Percentiles rank a stretch among this genome's conserved stretches.
These are phyloP conservation scores for Pseudomonodictys pantanalensis DNA, from an alignment of 495 filamentous ascomycete genomes.

Conservation along the genomic window DNA sequence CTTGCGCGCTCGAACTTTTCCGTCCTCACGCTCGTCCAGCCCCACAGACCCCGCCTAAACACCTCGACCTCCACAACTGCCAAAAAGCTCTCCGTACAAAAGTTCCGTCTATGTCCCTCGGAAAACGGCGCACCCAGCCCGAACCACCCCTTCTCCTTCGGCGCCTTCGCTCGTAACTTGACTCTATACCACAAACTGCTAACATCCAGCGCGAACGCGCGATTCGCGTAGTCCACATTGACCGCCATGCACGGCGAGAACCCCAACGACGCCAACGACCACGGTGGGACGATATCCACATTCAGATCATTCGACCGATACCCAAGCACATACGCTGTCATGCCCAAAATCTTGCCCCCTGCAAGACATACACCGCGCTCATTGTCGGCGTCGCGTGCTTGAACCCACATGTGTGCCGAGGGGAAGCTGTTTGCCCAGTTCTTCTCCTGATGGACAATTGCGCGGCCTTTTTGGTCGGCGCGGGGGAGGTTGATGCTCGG, in stretches of 20 bases:
- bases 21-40: constrained; percentile 40
- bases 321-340: constrained; percentile 47
- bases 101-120: constrained; percentile 43
- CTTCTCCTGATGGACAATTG: constrained; percentile 48
- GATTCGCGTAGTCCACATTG: constrained; percentile 37
- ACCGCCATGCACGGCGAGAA: constrained; percentile 41
- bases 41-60: constrained; percentile 36
- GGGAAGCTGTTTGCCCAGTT: constrained; percentile 50
- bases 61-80: constrained; percentile 42
- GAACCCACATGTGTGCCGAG: constrained; percentile 47
- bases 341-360: constrained; percentile 46
- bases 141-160: constrained; percentile 42
- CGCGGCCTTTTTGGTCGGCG: constrained; percentile 35
- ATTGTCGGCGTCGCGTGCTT: constrained; percentile 32
- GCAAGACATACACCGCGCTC: constrained; percentile 40
- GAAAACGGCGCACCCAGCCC: constrained; percentile 43
- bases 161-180: constrained; percentile 38
- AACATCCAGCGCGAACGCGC: constrained; percentile 34
- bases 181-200: constrained; percentile 38
- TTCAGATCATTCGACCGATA: constrained; percentile 39
- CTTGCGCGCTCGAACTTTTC: constrained; percentile 42
- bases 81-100: constrained; percentile 46
- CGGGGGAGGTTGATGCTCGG: constrained; percentile 13
- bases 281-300: constrained; percentile 41
- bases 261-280: constrained; percentile 30